These are phyloP conservation scores for Rhypophila decipiens DNA, from an alignment of 495 filamentous ascomycete species.

Conservation along the genomic window DNA sequence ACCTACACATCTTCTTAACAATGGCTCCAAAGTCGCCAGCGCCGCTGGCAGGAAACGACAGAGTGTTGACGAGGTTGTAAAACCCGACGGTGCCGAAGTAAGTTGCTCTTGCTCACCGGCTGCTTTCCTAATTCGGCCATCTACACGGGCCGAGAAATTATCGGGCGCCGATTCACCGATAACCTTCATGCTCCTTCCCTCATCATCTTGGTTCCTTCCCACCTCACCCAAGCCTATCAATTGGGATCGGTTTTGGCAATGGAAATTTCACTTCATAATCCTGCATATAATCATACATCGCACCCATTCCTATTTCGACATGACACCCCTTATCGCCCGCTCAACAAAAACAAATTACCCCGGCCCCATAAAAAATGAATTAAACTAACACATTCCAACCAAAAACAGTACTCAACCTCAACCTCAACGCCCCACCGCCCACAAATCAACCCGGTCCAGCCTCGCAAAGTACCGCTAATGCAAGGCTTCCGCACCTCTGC, in stretches of 20 bases:
- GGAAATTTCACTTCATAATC: too few species aligned
- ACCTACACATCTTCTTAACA: slow-evolving; percentile 29
- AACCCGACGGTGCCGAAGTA: slow-evolving; percentile 16
- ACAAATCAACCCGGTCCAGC: slow-evolving; percentile 11
- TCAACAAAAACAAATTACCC: neutral
- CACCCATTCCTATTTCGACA: too few species aligned
- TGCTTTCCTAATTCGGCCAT: too few species aligned
- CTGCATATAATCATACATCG: too few species aligned
- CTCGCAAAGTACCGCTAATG: slow-evolving; percentile 37
- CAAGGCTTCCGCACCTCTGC: slow-evolving; percentile 44
- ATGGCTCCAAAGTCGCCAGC: slow-evolving; percentile 23
- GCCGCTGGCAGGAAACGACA: slow-evolving; percentile 19
- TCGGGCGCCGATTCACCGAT: neutral
- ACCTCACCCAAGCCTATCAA: too few species aligned
- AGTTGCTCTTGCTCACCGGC: slow-evolving; percentile 7
- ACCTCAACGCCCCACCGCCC: slow-evolving; percentile 24
- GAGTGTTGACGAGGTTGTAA: slow-evolving; percentile 1
- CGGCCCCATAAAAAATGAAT: neutral
- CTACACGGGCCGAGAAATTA: too few species aligned
- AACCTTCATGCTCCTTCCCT: too few species aligned
- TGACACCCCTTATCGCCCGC: neutral
- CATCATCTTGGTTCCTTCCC: too few species aligned
- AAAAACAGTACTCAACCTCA: slow-evolving; percentile 14
- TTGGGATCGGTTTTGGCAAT: too few species aligned
- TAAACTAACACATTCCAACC: slow-evolving; percentile 5